Evolutionary conservation across 495 filamentous ascomycete species (phyloP).

Genomic region (Hypomontagnella monticulosa): DNA sequence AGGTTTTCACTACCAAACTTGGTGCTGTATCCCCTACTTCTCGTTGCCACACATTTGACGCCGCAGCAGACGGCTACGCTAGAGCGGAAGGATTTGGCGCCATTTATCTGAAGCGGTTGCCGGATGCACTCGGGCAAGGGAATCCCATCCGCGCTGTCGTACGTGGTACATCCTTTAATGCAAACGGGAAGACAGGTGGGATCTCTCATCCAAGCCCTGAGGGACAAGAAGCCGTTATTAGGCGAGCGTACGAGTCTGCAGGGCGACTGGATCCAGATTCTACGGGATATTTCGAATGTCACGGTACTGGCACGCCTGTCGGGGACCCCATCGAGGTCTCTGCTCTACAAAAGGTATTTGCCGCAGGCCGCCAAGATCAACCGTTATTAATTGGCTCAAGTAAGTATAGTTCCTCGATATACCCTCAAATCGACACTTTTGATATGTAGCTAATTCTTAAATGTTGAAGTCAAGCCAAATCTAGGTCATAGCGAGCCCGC

Average conservation of each 20-base stretch:
- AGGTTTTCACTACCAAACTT: constrained; percentile 39
- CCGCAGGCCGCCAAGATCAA: neutral
- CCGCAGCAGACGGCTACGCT: constrained; percentile 68
- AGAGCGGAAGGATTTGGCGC: constrained; percentile 66
- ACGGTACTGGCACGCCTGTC: too few relatives aligned
- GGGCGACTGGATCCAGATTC: constrained; percentile 65
- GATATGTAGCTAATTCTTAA: too few relatives aligned
- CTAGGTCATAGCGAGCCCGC: constrained; percentile 53
- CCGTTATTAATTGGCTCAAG: constrained; percentile 12
- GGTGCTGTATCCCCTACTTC: constrained; percentile 40
- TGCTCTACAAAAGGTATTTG: neutral
- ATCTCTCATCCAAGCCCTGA: constrained; percentile 60
- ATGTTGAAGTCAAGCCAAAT: constrained; percentile 53
- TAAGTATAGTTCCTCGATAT: too few relatives aligned
- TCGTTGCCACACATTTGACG: constrained; percentile 56
- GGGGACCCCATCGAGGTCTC: constrained; percentile 64
- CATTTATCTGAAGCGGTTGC: constrained; percentile 65
- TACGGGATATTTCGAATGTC: too few relatives aligned
- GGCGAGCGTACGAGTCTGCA: constrained; percentile 50
- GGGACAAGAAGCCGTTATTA: constrained; percentile 61
- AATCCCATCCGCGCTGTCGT: constrained; percentile 67
- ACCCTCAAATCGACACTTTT: too few relatives aligned
- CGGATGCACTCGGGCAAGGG: constrained; percentile 55
- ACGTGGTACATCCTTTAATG: constrained; percentile 59
- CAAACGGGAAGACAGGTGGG: constrained; percentile 59